phyloP scores from a whole-genome alignment of 2,329 filamentous ascomycete genomes.

The Fusarium liriodendri region DNA sequence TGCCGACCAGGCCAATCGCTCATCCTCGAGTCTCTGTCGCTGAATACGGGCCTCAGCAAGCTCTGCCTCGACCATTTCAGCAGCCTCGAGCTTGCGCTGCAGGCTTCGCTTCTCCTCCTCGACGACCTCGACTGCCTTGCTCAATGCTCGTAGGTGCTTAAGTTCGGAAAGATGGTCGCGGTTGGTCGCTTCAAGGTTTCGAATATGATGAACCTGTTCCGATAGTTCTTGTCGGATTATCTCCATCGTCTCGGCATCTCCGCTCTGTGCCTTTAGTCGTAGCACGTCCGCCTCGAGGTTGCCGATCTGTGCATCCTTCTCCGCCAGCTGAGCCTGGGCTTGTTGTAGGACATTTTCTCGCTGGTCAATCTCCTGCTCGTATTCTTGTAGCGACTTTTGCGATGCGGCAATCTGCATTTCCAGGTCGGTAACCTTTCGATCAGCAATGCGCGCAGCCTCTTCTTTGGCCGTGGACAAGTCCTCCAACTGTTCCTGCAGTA shows the following conservation, averaged over 20 bases:
- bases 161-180: constrained; percentile 84
- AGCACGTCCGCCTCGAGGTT: constrained; percentile 86
- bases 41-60: constrained; percentile 84
- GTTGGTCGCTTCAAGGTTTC: constrained; percentile 82
- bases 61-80: constrained; percentile 79
- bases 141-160: constrained; percentile 81
- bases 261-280: constrained; percentile 85
- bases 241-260: constrained; percentile 85
- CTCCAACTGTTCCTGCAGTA: constrained; percentile 83
- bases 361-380: constrained; percentile 67
- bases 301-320: constrained; percentile 78
- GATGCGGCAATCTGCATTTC: constrained; percentile 62
- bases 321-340: constrained; percentile 73
- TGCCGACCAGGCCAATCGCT: constrained; percentile 86
- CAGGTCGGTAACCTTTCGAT: constrained; percentile 66
- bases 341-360: constrained; percentile 68
- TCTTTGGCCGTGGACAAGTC: constrained; percentile 74
- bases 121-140: constrained; percentile 91
- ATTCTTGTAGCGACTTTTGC: constrained; percentile 64
- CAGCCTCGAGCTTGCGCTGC: constrained; percentile 79
- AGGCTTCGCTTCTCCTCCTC: constrained; percentile 94
- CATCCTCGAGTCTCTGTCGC: constrained; percentile 87
- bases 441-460: constrained; percentile 73
- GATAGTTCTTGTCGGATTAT: constrained; percentile 89
- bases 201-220: constrained; percentile 93